phyloP scores from a whole-genome alignment of 2,329 filamentous ascomycete genomes.

The Talaromyces islandicus region DNA sequence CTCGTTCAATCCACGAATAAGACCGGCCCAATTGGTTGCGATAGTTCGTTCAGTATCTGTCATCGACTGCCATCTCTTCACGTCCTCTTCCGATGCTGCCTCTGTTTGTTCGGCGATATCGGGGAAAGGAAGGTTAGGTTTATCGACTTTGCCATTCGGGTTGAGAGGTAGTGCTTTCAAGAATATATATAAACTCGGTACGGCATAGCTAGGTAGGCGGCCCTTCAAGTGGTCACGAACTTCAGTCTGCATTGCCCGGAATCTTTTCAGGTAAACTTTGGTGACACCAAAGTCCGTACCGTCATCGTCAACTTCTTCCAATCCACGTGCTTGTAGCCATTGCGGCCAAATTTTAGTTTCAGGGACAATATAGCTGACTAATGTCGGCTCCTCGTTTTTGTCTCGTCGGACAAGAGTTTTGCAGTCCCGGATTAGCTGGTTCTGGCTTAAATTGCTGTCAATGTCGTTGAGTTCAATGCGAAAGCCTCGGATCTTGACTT shows the following conservation, averaged over 20 bases:
- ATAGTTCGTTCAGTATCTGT: slow-evolving; percentile 59
- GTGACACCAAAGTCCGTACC: slow-evolving; percentile 34
- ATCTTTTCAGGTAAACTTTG: slow-evolving; percentile 46
- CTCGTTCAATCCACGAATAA: slow-evolving; percentile 61
- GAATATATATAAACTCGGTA: slow-evolving; percentile 68
- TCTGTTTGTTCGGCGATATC: slow-evolving; percentile 63
- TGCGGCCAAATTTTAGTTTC: slow-evolving; percentile 67
- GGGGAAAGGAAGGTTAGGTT: slow-evolving; percentile 72
- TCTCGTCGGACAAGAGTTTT: slow-evolving; percentile 80
- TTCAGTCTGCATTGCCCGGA: slow-evolving; percentile 55
- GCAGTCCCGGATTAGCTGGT: slow-evolving; percentile 73
- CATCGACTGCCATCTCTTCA: slow-evolving; percentile 41
- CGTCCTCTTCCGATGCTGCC: slow-evolving; percentile 45
- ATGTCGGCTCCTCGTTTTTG: slow-evolving; percentile 73
- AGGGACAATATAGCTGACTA: slow-evolving; percentile 88
- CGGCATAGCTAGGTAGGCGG: slow-evolving; percentile 67
- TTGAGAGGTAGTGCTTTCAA: slow-evolving; percentile 71
- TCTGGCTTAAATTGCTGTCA: slow-evolving; percentile 70
- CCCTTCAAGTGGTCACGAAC: slow-evolving; percentile 63
- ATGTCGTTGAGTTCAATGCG: slow-evolving; percentile 93
- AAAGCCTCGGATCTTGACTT: slow-evolving; percentile 95
- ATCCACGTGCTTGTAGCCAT: slow-evolving; percentile 55
- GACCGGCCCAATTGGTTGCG: slow-evolving; percentile 66
- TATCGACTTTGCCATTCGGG: slow-evolving; percentile 81
- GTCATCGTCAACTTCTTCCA: slow-evolving; percentile 47